Percentiles rank a stretch among this genome's conserved stretches.
These are phyloP conservation scores for Verticillium longisporum DNA, from an alignment of 2,329 filamentous ascomycete species.

Conservation along the genomic window DNA sequence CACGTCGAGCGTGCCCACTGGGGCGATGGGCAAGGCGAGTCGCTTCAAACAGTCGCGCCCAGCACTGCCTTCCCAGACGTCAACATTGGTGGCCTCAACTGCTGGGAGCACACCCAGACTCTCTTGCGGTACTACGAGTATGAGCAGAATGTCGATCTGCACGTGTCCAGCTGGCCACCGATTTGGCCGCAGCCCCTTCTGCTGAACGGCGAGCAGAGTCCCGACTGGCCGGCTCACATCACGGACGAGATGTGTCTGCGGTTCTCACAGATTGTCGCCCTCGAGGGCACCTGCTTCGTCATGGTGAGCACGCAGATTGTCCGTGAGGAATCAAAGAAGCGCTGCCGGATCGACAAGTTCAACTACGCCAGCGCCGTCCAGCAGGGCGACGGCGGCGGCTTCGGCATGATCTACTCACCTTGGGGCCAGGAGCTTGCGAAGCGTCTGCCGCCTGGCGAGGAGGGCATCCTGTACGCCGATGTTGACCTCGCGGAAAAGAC, in stretches of 20 bases:
- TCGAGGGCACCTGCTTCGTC: constrained; percentile 37
- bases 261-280: constrained; percentile 32
- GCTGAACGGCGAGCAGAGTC: constrained; percentile 21
- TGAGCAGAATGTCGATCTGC: constrained; percentile 19
- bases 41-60: constrained; percentile 44
- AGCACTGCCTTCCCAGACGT: constrained; percentile 29
- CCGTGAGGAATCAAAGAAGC: constrained; percentile 27
- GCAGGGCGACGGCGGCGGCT: constrained; percentile 15
- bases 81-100: constrained; percentile 46
- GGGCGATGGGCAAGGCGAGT: constrained; percentile 49
- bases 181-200: constrained; percentile 14
- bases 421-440: constrained; percentile 20
- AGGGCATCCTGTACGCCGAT: constrained; percentile 29
- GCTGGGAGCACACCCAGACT: constrained; percentile 41
- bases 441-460: constrained; percentile 16
- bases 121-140: constrained; percentile 17
- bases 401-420: constrained; percentile 23
- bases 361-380: background rate
- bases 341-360: constrained; percentile 12
- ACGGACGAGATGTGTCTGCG: constrained; percentile 26
- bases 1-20: constrained; percentile 41
- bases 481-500: constrained; percentile 20
- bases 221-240: constrained; percentile 26
- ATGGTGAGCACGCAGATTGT: constrained; percentile 30
- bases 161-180: constrained; percentile 22